phyloP scores from a whole-genome alignment of 2,329 filamentous ascomycete genomes.

The Pyrenophora tritici-repentis region DNA sequence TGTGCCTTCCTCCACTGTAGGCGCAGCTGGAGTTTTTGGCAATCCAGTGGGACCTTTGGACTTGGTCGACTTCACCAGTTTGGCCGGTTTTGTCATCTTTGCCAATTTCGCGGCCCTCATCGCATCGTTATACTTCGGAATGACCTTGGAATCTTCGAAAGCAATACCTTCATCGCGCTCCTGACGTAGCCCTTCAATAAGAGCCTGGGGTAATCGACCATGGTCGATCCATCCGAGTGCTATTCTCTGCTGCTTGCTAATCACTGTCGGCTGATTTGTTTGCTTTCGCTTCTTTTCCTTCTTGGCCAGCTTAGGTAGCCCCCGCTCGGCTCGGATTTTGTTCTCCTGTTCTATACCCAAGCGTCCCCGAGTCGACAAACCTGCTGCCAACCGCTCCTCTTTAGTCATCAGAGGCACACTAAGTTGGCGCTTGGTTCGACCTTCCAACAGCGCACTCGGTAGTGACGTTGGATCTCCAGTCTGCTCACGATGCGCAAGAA shows the following conservation, averaged over 20 bases:
- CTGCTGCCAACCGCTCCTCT: conserved; percentile 34
- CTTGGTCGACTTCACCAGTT: neutral
- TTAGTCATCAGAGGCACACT: conserved; percentile 31
- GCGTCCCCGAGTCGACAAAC: conserved; percentile 32
- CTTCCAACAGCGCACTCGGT: conserved; percentile 24
- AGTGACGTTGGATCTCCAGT: conserved; percentile 28
- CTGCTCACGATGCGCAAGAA: conserved; percentile 32
- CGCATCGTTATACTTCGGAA: conserved; percentile 12
- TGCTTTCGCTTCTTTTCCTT: conserved; percentile 25
- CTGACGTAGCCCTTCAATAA: conserved; percentile 32
- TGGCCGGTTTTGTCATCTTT: neutral
- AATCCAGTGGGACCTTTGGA: conserved; percentile 1
- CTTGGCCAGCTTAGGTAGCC: conserved; percentile 16
- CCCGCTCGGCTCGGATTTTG: conserved; percentile 31
- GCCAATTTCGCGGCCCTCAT: conserved; percentile 9
- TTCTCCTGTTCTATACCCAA: conserved; percentile 30
- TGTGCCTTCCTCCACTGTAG: neutral
- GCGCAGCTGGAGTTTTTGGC: neutral
- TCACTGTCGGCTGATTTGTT: conserved; percentile 23
- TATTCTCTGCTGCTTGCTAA: conserved; percentile 34
- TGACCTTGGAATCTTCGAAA: conserved; percentile 25
- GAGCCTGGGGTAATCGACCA: conserved; percentile 30
- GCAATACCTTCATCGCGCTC: conserved; percentile 26
- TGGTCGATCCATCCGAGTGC: conserved; percentile 30
- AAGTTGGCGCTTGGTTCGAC: conserved; percentile 4